Evolutionary conservation across 2,329 filamentous ascomycete genomes (phyloP).

Genomic region (Colletotrichum paranaense): DNA sequence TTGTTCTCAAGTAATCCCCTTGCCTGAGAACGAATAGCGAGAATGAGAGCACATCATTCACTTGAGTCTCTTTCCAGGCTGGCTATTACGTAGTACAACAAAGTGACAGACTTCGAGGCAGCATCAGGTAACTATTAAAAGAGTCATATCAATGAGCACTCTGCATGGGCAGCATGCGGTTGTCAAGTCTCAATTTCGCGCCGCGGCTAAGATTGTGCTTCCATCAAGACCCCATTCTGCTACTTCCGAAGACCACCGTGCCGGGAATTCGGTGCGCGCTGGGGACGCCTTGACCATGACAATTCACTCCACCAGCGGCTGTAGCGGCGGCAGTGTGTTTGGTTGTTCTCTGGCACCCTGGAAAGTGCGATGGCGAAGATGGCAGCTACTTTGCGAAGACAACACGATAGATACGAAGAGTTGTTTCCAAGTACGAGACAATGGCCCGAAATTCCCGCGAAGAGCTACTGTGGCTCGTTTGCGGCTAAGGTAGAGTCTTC

Average conservation of each 20-base stretch:
- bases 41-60: too few relatives aligned
- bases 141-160: too few relatives aligned
- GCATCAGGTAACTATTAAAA: too few relatives aligned
- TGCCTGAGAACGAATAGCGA: too few relatives aligned
- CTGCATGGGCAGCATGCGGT: too few relatives aligned
- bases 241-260: slow-evolving; percentile 7
- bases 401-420: background rate
- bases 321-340: background rate
- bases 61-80: too few relatives aligned
- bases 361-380: background rate
- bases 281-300: background rate
- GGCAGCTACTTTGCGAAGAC: background rate
- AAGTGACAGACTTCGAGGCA: too few relatives aligned
- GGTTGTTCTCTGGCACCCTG: background rate
- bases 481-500: background rate
- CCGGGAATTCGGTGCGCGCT: background rate
- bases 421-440: background rate
- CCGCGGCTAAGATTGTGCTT: too few relatives aligned
- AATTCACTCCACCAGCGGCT: background rate
- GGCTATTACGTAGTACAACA: too few relatives aligned
- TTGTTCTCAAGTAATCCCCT: too few relatives aligned
- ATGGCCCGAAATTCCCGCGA: background rate
- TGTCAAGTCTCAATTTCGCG: too few relatives aligned
- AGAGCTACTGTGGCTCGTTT: background rate
- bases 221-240: background rate